A percentile compares a stretch with the other conserved stretches of the same genome.
phyloP scores from a whole-genome alignment of 345 rosid species.

The Hypericum androsaemum region DNA sequence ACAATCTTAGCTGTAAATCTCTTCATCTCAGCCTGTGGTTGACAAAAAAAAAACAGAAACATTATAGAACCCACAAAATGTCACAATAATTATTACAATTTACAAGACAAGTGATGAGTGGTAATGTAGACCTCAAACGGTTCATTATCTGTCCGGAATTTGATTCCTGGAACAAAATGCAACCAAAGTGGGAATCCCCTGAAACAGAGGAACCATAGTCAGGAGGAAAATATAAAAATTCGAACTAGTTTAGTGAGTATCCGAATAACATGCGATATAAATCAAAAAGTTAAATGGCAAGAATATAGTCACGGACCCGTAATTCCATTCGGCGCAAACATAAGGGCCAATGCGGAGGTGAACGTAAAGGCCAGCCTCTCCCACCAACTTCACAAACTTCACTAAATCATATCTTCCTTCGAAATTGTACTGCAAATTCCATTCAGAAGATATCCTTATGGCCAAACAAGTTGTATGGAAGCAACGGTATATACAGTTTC shows the following conservation, averaged over 20 bases:
- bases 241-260: background rate
- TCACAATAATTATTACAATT: too few relatives aligned
- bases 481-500: too few relatives aligned
- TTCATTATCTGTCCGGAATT: conserved; percentile 77
- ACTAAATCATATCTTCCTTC: conserved; percentile 86
- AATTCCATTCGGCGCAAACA: conserved; percentile 96
- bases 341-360: conserved; percentile 96
- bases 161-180: conserved; percentile 75
- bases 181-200: conserved; percentile 96
- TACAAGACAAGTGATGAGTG: background rate
- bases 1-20: conserved; percentile 81
- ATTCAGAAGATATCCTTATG: too few relatives aligned
- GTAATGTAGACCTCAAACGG: conserved; percentile 60
- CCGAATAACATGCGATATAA: background rate
- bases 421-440: conserved; percentile 55
- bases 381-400: conserved; percentile 69
- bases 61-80: too few relatives aligned
- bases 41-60: too few relatives aligned
- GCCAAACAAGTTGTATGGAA: too few relatives aligned
- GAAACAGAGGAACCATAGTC: conserved; percentile 8
- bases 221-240: background rate
- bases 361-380: conserved; percentile 76
- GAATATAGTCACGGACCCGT: conserved; percentile 39
- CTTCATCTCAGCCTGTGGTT: conserved; percentile 69
- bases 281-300: background rate